Base-by-base conservation (phyloP, 83 land plant species). In the Picea abies region DNA sequence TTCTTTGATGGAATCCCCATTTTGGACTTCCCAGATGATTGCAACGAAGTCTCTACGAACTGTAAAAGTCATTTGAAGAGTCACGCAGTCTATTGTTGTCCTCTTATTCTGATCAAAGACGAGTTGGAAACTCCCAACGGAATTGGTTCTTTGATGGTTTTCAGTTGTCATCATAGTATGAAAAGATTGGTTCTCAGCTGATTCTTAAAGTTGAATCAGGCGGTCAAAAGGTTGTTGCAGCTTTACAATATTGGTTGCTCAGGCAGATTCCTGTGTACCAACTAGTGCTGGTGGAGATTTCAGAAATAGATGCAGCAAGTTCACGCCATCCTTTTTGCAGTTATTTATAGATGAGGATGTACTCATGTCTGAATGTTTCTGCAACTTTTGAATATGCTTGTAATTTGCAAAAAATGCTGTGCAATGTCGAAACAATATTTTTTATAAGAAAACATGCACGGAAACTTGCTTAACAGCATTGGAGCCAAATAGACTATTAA, bases 311-410 rank as follows among this genome's bases (percentile, higher is more conserved):
- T n/a, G 14, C 25, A n/a, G 5, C n/a, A 44, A n/a, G 4, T 72
- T 72, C 44, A 41, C 76, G 10, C 44, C 76, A 72, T 44, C 58
- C 22, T 41, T 72, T 44, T 49, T 72, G 39, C 76, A 22, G 44
- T n/a, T 72, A 56, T 72, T 72, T 44, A 72, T 72, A 56, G 76
- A 72, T 44, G 76, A 72, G 76, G 76, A 41, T 41, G 29, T 29
- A 29, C 29, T 29, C 29, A 29, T 29, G 29, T 29, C 29, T 29
- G 29, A 29, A 29, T 29, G 29, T 29, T 29, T 29, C 29, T 29
- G 29, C 29, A 29, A 29, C 29, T 29, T 29, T 29, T 29, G 29
- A 29, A 29, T 29, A 29, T 29, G 29, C 29, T 29, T 29, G 29
- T 29, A 29, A 29, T 29, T 29, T 29, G 29, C 29, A 29, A 29